A percentile compares a stretch with the other conserved stretches of the same genome.
phyloP scores from a whole-genome alignment of 1,284 basidiomycete species.

The Austroboletus rostrupii region DNA sequence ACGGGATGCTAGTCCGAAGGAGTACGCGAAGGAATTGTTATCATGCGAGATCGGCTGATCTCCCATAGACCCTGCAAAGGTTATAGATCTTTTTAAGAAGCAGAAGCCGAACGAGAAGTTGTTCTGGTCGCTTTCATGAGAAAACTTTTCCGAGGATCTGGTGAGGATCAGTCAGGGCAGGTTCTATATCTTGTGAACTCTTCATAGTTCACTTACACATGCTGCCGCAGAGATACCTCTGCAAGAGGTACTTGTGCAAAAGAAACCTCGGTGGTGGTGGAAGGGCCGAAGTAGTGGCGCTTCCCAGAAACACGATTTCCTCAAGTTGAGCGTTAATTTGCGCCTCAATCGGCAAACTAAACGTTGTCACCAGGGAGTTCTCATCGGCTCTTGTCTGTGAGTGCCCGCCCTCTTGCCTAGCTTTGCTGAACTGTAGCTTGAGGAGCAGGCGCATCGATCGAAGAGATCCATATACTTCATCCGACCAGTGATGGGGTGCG shows the following conservation, averaged over 20 bases:
- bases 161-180: not conserved
- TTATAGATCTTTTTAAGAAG: conserved; percentile 3
- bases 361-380: conserved; percentile 9
- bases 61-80: not conserved
- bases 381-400: conserved; percentile 1
- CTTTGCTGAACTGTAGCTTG: conserved; percentile 5
- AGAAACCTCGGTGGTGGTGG: conserved; percentile 3
- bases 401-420: not conserved
- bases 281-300: conserved; percentile 14
- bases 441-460: conserved; percentile 3
- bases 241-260: conserved; percentile 7
- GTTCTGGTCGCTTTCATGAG: not conserved
- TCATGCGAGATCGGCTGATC: conserved; percentile 3
- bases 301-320: conserved; percentile 16
- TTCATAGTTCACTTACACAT: conserved; percentile 8
- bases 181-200: not conserved
- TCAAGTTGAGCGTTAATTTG: conserved; percentile 18
- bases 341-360: conserved; percentile 16
- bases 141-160: not conserved
- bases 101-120: not conserved
- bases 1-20: conserved; percentile 7
- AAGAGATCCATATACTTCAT: conserved; percentile 11
- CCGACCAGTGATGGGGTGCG: conserved; percentile 10
- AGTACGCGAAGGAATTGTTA: not conserved
- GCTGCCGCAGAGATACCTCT: not conserved